A percentile compares a stretch with the other conserved stretches of the same genome.
Evolutionary conservation across 768 basidiomycete species (phyloP).

Genomic region (Calocera cornea): DNA sequence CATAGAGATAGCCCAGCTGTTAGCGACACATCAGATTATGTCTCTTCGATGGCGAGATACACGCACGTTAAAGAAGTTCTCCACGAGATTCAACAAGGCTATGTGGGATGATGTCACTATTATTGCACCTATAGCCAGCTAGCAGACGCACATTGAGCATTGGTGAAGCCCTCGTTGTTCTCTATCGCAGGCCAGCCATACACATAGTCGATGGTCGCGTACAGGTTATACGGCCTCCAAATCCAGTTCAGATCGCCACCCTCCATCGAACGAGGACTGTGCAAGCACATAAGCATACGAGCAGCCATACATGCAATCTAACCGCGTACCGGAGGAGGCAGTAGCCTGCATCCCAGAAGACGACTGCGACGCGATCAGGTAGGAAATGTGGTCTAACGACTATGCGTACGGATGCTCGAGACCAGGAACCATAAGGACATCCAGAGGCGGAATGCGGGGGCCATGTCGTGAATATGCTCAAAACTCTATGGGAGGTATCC

Average conservation of each 20-base stretch:
- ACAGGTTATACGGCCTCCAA: slow-evolving; percentile 70
- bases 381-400: neutral
- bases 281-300: neutral
- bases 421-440: slow-evolving; percentile 47
- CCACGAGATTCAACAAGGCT: slow-evolving; percentile 71
- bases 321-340: slow-evolving; percentile 57
- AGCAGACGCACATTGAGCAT: slow-evolving; percentile 59
- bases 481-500: neutral
- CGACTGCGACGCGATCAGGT: slow-evolving; percentile 28
- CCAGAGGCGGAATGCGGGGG: slow-evolving; percentile 5
- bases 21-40: neutral
- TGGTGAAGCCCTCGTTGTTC: slow-evolving; percentile 63
- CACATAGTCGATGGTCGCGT: slow-evolving; percentile 52
- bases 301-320: neutral
- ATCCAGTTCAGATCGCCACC: slow-evolving; percentile 88
- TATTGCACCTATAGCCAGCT: neutral
- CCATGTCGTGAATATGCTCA: neutral
- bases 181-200: slow-evolving; percentile 60
- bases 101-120: neutral
- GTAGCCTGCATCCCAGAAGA: slow-evolving; percentile 71
- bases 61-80: slow-evolving; percentile 50
- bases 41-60: neutral
- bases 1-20: slow-evolving; percentile 52
- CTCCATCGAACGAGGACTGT: slow-evolving; percentile 69
- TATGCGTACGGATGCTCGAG: slow-evolving; percentile 25